Evolutionary conservation across 441 rosid species (phyloP).

Genomic region (Arabidopsis lyrata): DNA sequence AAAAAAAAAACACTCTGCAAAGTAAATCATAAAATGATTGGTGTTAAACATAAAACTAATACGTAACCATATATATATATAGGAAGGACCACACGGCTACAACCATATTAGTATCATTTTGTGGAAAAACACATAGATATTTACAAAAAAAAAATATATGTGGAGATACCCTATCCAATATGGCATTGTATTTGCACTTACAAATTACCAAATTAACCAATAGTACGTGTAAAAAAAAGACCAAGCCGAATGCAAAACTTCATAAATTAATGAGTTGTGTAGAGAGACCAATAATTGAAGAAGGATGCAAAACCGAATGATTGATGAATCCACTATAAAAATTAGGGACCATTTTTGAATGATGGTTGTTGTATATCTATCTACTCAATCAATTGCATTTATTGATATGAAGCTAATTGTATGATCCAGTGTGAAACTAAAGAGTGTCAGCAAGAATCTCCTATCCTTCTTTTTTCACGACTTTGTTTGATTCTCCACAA

Average conservation of each 20-base stretch:
- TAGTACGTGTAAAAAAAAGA: constrained; percentile 11
- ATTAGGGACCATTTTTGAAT: constrained; percentile 42
- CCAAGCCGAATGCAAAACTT: not conserved
- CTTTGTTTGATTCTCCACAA: constrained; percentile 26
- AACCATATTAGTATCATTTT: constrained; percentile 28
- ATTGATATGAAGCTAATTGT: constrained; percentile 26
- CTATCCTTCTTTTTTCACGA: constrained; percentile 13
- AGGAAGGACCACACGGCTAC: constrained; percentile 44
- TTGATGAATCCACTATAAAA: constrained; percentile 36
- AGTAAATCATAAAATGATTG: constrained; percentile 10
- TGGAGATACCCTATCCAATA: constrained; percentile 2
- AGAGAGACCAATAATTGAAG: constrained; percentile 36
- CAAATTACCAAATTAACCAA: constrained; percentile 1
- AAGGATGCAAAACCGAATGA: constrained; percentile 26
- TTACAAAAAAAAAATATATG: not conserved
- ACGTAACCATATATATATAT: constrained; percentile 2
- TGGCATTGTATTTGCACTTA: not conserved
- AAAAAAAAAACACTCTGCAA: not conserved
- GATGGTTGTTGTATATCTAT: constrained; percentile 37
- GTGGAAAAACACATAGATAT: not conserved
- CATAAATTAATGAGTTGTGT: constrained; percentile 9
- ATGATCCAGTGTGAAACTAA: constrained; percentile 40
- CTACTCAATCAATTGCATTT: constrained; percentile 39
- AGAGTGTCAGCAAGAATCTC: constrained; percentile 27
- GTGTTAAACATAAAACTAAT: constrained; percentile 12